These are phyloP conservation scores for Starmerella vitae DNA, from an alignment of 805 yeast species.

Conservation along the genomic window DNA sequence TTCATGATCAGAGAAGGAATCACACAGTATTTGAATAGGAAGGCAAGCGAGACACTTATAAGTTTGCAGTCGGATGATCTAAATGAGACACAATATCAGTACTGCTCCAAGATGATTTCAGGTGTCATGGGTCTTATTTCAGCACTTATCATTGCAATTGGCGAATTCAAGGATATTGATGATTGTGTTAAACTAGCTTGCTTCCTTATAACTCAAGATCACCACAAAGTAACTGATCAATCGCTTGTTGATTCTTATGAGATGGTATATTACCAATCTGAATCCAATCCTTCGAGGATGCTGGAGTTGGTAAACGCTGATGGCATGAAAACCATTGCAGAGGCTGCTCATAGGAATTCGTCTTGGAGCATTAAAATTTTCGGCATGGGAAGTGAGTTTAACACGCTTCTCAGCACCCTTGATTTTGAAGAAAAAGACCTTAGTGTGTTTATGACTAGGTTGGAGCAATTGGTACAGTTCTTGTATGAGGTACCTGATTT, in stretches of 20 bases:
- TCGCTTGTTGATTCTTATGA: not conserved
- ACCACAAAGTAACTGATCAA: not conserved
- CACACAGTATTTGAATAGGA: not conserved
- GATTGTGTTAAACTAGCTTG: conserved; percentile 1
- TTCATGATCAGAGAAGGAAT: conserved; percentile 67
- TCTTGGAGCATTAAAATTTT: conserved; percentile 21
- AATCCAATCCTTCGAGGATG: conserved; percentile 4
- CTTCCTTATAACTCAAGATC: not conserved
- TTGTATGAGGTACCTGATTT: conserved; percentile 12
- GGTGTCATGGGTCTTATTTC: conserved; percentile 56
- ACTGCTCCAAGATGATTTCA: conserved; percentile 34
- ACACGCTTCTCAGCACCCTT: conserved; percentile 3
- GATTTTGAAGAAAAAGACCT: conserved; percentile 6
- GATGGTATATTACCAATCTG: not conserved
- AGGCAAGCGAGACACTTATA: not conserved
- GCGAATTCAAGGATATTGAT: not conserved
- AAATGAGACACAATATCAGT: not conserved
- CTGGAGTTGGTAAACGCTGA: conserved; percentile 3
- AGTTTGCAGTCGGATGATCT: not conserved
- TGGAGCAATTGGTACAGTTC: conserved; percentile 3
- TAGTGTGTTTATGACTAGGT: conserved; percentile 10
- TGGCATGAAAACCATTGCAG: not conserved
- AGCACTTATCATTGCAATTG: conserved; percentile 4
- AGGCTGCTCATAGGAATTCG: not conserved
- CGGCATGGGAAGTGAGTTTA: conserved; percentile 23